Evolutionary conservation across 176 grass and related monocot genomes (phyloP).

Genomic region (Coix lacrymajobi): DNA sequence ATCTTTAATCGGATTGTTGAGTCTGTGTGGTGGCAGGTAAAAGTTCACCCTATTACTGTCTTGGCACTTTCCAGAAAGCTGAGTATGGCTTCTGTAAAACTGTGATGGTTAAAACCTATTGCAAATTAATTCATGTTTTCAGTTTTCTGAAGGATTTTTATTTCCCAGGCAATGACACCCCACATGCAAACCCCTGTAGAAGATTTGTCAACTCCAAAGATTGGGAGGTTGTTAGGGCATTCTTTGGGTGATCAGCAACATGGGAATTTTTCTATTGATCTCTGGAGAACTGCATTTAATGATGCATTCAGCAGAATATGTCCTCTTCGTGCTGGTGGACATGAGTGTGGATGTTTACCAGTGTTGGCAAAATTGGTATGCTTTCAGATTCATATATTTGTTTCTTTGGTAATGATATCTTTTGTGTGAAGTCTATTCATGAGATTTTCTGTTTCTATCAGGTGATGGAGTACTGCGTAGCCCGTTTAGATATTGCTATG

Average conservation of each 20-base stretch:
- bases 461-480: conserved; percentile 92
- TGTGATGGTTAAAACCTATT: not conserved
- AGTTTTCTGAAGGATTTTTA: conserved; percentile 23
- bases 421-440: not conserved
- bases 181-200: conserved; percentile 68
- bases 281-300: conserved; percentile 73
- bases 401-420: conserved; percentile 10
- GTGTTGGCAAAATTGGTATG: conserved; percentile 69
- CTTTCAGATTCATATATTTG: not conserved
- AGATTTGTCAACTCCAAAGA: conserved; percentile 38
- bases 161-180: conserved; percentile 62
- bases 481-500: conserved; percentile 89
- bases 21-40: conserved; percentile 99
- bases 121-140: not conserved
- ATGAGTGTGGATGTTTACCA: conserved; percentile 87
- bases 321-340: conserved; percentile 64
- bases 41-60: not conserved
- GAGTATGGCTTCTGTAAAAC: conserved; percentile 11
- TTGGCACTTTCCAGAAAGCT: not conserved
- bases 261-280: conserved; percentile 56
- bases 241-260: conserved; percentile 56
- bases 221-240: conserved; percentile 28
- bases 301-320: conserved; percentile 78
- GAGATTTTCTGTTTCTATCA: conserved; percentile 38
- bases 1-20: conserved; percentile 88